Evolutionary conservation across 495 filamentous ascomycete species (phyloP), one percentile per base, ranked within the genome.

Genomic region (Lasiosphaeria hispida): DNA sequence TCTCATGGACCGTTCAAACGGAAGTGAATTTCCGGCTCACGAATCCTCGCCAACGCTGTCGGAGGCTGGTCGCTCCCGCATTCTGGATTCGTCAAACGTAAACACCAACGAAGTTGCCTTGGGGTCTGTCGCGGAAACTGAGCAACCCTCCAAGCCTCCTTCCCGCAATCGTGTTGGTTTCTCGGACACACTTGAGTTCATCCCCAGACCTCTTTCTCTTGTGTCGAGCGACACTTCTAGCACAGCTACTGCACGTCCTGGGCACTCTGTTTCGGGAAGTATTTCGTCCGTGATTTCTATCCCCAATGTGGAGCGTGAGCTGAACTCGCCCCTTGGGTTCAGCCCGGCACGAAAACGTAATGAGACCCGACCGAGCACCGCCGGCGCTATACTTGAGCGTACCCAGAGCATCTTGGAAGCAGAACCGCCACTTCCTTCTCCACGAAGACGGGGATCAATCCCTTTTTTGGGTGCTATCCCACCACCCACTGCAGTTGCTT

Each of bases 141-240:
- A 64, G 33, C 67, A 73, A 42, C 68, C 75, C 36, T 65, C 74
- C 6, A 80, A 68, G 40, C 55, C 69, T 10, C 57, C 57, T 7
- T 66, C 79, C 39, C 73, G 83, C 53, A 65, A 77, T 60, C 66
- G 81, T 15, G 82, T 87, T 59, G 79, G 83, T 45, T 85, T 86
- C 64, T 83, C 81, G 0, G 78, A 87, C 63, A 77, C 75, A 10
- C 67, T 85, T 2, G 87, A 88, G 61, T 87, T 81, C 62, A 89
- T 89, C 55, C 86, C 87, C 6, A 83, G 87, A 8, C 88, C 88
- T 0, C 69, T 89, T 7, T 91, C 89, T 9, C 77, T 88, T 7
- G 80, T 89, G 7, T 93, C 89, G 1, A 86, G 83, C 7, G 88
- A 91, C 57, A 86, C 87, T 0, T 85, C 87, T 43, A 89, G 83